These are phyloP conservation scores for Barnettozyma salicaria DNA, from an alignment of 805 yeast species.

Conservation along the genomic window DNA sequence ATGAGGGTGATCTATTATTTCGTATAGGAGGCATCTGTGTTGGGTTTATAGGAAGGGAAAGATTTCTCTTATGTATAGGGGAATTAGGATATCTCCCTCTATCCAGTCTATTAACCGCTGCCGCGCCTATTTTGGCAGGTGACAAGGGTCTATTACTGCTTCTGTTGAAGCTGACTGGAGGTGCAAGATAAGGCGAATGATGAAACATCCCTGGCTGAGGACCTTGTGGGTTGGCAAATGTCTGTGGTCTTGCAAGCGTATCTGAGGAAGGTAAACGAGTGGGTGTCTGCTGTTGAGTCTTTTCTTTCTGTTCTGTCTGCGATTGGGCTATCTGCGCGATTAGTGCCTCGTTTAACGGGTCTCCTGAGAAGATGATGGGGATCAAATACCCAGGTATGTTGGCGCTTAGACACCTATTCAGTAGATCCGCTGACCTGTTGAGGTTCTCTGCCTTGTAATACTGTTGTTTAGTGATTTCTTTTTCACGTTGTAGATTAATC, in stretches of 20 bases:
- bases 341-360: slow-evolving; percentile 20
- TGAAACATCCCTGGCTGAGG: slow-evolving; percentile 6
- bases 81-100: slow-evolving; percentile 23
- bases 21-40: slow-evolving; percentile 4
- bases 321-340: slow-evolving; percentile 10
- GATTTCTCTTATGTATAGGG: slow-evolving; percentile 32
- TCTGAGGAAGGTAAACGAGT: not conserved
- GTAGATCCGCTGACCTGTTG: slow-evolving; percentile 51
- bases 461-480: slow-evolving; percentile 80
- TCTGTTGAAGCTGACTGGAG: slow-evolving; percentile 18
- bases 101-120: slow-evolving; percentile 51
- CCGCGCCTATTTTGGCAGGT: slow-evolving; percentile 70
- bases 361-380: slow-evolving; percentile 49
- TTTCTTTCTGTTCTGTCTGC: slow-evolving; percentile 10
- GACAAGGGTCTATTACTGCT: slow-evolving; percentile 40
- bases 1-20: slow-evolving; percentile 13
- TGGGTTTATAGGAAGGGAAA: slow-evolving; percentile 32
- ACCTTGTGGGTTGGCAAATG: slow-evolving; percentile 5
- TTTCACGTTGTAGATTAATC: slow-evolving; percentile 39
- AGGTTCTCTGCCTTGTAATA: slow-evolving; percentile 60
- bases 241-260: not conserved
- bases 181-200: slow-evolving; percentile 13
- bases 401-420: slow-evolving; percentile 53
- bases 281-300: not conserved
- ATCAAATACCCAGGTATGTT: slow-evolving; percentile 62